A percentile compares a stretch with the other conserved stretches of the same genome.
Evolutionary conservation across 2,329 filamentous ascomycete species (phyloP).

Genomic region (Colletotrichum truncatum): DNA sequence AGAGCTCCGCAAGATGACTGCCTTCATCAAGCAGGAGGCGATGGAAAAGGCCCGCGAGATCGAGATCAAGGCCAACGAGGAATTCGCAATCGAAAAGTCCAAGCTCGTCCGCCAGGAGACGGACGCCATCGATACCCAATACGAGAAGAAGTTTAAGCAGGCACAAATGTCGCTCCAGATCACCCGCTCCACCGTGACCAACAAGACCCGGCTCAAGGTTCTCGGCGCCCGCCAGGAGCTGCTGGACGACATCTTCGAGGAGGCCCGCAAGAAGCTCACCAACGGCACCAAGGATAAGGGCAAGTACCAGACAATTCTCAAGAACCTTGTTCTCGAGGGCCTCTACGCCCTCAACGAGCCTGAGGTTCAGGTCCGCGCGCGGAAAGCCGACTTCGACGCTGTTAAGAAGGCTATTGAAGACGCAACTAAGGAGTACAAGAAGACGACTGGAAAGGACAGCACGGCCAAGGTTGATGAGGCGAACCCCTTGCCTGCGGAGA

Average conservation of each 20-base stretch:
- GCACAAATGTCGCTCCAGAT: constrained; percentile 99
- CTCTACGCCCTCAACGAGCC: constrained; percentile 88
- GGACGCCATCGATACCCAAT: constrained; percentile 87
- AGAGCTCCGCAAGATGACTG: constrained; percentile 99
- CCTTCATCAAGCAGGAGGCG: constrained; percentile 99
- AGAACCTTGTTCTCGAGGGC: constrained; percentile 87
- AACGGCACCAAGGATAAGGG: constrained; percentile 71
- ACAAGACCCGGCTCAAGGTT: constrained; percentile 93
- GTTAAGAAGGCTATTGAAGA: constrained; percentile 82
- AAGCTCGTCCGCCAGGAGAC: constrained; percentile 98
- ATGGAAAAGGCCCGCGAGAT: constrained; percentile 97
- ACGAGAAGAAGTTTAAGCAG: constrained; percentile 99
- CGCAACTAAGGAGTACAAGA: constrained; percentile 86
- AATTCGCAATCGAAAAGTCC: constrained; percentile 98
- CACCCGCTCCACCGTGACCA: constrained; percentile 93
- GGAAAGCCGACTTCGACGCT: constrained; percentile 80
- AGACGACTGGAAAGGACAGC: constrained; percentile 75
- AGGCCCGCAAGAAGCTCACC: constrained; percentile 76
- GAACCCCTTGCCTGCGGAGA: constrained; percentile 81
- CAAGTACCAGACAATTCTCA: constrained; percentile 81
- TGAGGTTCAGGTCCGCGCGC: constrained; percentile 76
- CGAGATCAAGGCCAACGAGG: constrained; percentile 97
- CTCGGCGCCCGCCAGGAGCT: constrained; percentile 89
- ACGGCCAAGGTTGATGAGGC: constrained; percentile 79
- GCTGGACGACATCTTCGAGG: constrained; percentile 88